Base-by-base conservation (phyloP, 2,329 filamentous ascomycete species). In the Geosmithia putterillii region DNA sequence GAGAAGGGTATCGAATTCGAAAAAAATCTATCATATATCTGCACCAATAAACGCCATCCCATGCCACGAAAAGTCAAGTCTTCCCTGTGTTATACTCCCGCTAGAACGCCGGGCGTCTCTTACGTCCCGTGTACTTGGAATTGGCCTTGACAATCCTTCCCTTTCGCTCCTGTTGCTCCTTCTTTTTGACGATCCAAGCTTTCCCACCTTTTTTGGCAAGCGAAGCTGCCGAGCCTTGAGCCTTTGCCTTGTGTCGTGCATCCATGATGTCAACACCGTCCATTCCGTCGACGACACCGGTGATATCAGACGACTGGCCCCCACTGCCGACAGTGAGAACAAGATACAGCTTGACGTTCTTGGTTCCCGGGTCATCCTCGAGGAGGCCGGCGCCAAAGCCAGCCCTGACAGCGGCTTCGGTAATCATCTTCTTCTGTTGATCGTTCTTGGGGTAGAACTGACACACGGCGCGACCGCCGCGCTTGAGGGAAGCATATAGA, bases 371-470 rank as follows among this genome's bases (percentile, higher is more conserved):
- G 59, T 96, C 90, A 62, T 98, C 92, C 62, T 96, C 90, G 40
- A 98, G 69, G 28, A 98, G 74, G 66, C 92, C 92, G 0, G 92
- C 92, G 40, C 92, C 90, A 55, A 98, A 98, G 0, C 92, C 92
- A 2, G 92, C 92, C 57, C 85, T 88, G 47, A 96, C 83, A 0
- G 92, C 92, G 0, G 92, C 92, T 46, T 77, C 74, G 42, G 82
- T 86, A 52, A 98, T 94, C 89, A 98, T 95, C 56, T 76, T 79
- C 56, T 89, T 78, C 66, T 98, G 92, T 48, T 77, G 72, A 52
- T 94, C 84, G 60, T 98, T 96, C 66, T 95, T 95, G 3, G 92
- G 92, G 60, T 98, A 98, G 62, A 98, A 98, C 57, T 98, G 92
- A 59, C 89, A 95, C 14, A 96, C 90, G 0, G 92, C 92, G 34